phyloP scores from a whole-genome alignment of 345 rosid genomes.

The Eucalyptus erythrocorys region DNA sequence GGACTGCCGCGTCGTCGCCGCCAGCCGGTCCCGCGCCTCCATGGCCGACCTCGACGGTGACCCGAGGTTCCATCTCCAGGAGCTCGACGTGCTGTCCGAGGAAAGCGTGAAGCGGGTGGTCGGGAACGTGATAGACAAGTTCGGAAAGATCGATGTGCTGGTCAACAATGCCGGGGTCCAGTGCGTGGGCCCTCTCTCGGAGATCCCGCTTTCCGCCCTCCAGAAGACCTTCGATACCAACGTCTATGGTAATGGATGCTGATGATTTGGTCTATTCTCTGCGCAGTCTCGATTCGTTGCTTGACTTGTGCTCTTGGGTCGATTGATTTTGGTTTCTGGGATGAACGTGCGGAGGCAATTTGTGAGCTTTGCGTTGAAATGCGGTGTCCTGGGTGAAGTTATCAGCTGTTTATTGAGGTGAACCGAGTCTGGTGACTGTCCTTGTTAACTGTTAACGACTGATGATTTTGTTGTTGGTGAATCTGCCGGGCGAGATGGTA shows the following conservation, averaged over 20 bases:
- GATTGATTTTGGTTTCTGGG: not conserved
- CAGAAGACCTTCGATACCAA: slow-evolving; percentile 57
- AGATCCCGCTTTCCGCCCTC: slow-evolving; percentile 52
- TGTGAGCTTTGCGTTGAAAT: not conserved
- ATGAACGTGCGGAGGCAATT: not conserved
- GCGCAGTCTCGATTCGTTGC: not conserved
- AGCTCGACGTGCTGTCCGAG: slow-evolving; percentile 71
- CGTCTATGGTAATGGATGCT: slow-evolving; percentile 38
- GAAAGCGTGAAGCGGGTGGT: slow-evolving; percentile 33
- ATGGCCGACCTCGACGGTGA: slow-evolving; percentile 68
- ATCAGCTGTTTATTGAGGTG: not conserved
- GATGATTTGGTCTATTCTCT: not conserved
- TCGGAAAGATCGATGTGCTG: slow-evolving; percentile 61
- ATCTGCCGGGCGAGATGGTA: not conserved
- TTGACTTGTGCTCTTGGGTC: not conserved
- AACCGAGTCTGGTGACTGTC: not conserved
- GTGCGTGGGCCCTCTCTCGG: slow-evolving; percentile 82
- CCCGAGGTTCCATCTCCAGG: slow-evolving; percentile 45
- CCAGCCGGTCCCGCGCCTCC: slow-evolving; percentile 42
- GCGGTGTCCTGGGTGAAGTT: not conserved
- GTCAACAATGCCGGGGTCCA: slow-evolving; percentile 83
- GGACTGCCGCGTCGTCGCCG: slow-evolving; percentile 63
- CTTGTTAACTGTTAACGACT: not conserved
- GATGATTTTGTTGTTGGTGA: not conserved
- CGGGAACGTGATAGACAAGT: slow-evolving; percentile 40